Evolutionary conservation across 129 eudicot species (phyloP), one percentile per base, ranked within the genome.

Genomic region (Mikania micrantha): DNA sequence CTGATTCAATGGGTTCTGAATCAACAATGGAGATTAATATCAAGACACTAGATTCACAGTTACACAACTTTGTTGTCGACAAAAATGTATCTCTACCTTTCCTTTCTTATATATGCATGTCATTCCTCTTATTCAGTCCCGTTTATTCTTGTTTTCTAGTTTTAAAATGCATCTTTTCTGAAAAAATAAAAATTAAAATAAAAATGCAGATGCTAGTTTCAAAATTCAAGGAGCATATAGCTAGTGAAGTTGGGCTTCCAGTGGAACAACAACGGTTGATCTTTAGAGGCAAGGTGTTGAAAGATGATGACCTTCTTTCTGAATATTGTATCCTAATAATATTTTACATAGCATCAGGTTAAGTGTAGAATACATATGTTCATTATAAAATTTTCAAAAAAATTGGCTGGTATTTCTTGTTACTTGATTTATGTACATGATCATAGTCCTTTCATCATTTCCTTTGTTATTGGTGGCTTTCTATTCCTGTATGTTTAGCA

Each of bases 261-360:
- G 95, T 93, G 39, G 96, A 77, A 45, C 96, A 86, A 54, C 95
- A 86, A 15, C 83, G 95, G 11, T 84, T 93, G 39, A 93, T 93
- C 77, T 93, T 93, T 61, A 84, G 96, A 81, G 99, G 99, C 75
- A 93, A 93, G 78, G 95, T 89, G 52, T 70, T 93, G 80, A 93
- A 89, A 83, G 96, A 93, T 64, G 85, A 85, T n/a, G 88, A 84
- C 79, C 84, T 27, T 74, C 92, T 93, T 68, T 88, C 96, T 4
- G 93, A 82, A 60, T 93, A 93, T 41, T 84, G 99, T 93, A 93
- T 93, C 99, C 99, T 86, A 24, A 60, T 35, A 17, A 16, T 15
- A 42, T 21, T 17, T 34, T 64, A 22, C 50, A 5, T 60, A 72
- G 34, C 20, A 24, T 2, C 48, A 40, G 9, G 32, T 57, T 44